Percentiles rank a stretch among this genome's conserved stretches.
Evolutionary conservation across 2,329 filamentous ascomycete species (phyloP).

Genomic region (Neurospora sp.): DNA sequence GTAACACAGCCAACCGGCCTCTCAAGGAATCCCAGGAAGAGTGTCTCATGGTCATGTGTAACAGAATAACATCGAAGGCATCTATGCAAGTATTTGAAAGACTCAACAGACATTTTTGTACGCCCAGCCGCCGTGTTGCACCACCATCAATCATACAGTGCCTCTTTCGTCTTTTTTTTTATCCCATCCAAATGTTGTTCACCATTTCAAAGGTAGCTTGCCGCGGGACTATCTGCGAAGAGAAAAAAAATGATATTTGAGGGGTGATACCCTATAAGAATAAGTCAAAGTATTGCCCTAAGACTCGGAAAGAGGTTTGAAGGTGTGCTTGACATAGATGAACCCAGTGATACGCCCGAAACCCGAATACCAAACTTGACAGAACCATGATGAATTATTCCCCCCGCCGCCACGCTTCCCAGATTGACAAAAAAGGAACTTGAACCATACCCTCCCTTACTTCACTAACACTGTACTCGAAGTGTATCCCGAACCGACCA

Average conservation of each 20-base stretch:
- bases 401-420: neutral
- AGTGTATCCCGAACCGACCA: neutral
- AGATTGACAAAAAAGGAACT: neutral
- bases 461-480: neutral
- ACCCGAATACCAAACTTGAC: neutral
- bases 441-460: neutral
- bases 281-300: neutral
- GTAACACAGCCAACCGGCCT: neutral
- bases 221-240: neutral
- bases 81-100: neutral
- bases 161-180: neutral
- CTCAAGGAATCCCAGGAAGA: neutral
- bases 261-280: neutral
- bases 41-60: neutral
- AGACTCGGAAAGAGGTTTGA: neutral
- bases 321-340: neutral
- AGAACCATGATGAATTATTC: neutral
- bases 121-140: neutral
- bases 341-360: neutral
- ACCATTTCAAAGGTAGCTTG: neutral
- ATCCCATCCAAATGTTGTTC: neutral
- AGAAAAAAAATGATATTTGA: neutral
- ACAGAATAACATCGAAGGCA: neutral
- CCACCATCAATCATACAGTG: neutral
- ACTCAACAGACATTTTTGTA: neutral